Evolutionary conservation across 2,329 filamentous ascomycete species (phyloP).

Genomic region (Penicillium sp.): DNA sequence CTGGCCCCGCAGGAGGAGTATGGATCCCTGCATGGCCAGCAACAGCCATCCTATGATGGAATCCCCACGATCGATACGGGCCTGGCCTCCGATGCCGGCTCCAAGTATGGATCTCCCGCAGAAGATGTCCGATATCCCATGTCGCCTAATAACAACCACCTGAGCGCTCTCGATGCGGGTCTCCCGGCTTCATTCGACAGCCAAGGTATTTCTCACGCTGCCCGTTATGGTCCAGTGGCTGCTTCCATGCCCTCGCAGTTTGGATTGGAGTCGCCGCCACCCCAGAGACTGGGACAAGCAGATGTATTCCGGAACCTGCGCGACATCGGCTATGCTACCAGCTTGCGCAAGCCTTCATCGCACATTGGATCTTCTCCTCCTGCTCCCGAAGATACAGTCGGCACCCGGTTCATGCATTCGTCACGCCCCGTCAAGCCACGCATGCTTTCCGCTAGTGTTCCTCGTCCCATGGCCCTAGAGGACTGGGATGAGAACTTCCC

Average conservation of each 20-base stretch:
- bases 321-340: constrained; percentile 68
- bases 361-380: constrained; percentile 59
- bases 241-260: constrained; percentile 92
- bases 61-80: constrained; percentile 60
- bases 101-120: constrained; percentile 78
- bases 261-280: constrained; percentile 77
- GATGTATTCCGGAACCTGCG: constrained; percentile 60
- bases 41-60: constrained; percentile 48
- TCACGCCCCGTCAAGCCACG: constrained; percentile 62
- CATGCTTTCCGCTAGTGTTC: constrained; percentile 63
- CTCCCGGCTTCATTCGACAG: constrained; percentile 95
- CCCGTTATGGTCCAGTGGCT: constrained; percentile 84
- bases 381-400: constrained; percentile 66
- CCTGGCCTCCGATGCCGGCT: constrained; percentile 58
- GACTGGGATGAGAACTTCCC: constrained; percentile 67
- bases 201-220: constrained; percentile 89
- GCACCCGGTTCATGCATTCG: constrained; percentile 62
- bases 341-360: constrained; percentile 61
- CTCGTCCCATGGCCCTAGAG: constrained; percentile 51
- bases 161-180: constrained; percentile 92
- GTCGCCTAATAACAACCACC: constrained; percentile 68
- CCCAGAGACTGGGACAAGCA: constrained; percentile 65
- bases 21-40: constrained; percentile 44
- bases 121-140: constrained; percentile 75
- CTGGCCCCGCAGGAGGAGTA: constrained; percentile 47